These are phyloP conservation scores for Letharia lupina DNA, from an alignment of 495 filamentous ascomycete genomes.

Conservation along the genomic window DNA sequence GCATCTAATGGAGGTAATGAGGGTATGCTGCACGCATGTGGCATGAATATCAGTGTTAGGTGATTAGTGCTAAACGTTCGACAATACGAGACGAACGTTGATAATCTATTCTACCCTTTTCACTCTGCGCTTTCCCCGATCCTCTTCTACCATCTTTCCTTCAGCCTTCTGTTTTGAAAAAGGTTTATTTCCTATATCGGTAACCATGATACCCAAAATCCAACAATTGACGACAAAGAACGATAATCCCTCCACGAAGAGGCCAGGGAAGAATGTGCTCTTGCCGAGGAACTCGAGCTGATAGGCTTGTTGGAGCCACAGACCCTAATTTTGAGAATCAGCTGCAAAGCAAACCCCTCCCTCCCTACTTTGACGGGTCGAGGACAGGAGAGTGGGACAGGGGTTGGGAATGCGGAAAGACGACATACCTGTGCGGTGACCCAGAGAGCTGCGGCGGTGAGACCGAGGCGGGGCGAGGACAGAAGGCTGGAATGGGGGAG, in stretches of 20 bases:
- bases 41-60: not conserved
- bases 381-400: not conserved
- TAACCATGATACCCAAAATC: slow-evolving; percentile 72
- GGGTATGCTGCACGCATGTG: not conserved
- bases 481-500: slow-evolving; percentile 72
- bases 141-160: not conserved
- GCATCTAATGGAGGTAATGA: not conserved
- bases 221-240: slow-evolving; percentile 85
- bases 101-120: not conserved
- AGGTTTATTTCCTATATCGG: slow-evolving; percentile 46
- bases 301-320: slow-evolving; percentile 86
- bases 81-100: not conserved
- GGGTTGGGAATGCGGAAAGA: not conserved
- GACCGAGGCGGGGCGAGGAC: slow-evolving; percentile 45
- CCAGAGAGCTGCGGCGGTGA: slow-evolving; percentile 61
- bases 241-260: slow-evolving; percentile 62
- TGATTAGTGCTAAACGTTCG: not conserved
- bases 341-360: not conserved
- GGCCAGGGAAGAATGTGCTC: slow-evolving; percentile 77
- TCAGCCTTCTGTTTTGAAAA: not conserved
- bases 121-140: not conserved
- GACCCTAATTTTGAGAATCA: slow-evolving; percentile 39
- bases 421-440: slow-evolving; percentile 50
- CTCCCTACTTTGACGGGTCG: not conserved
- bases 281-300: slow-evolving; percentile 77